Evolutionary conservation across 1,284 basidiomycete genomes (phyloP), one percentile per base, ranked within the genome.

Genomic region (Tylopilus sp.): DNA sequence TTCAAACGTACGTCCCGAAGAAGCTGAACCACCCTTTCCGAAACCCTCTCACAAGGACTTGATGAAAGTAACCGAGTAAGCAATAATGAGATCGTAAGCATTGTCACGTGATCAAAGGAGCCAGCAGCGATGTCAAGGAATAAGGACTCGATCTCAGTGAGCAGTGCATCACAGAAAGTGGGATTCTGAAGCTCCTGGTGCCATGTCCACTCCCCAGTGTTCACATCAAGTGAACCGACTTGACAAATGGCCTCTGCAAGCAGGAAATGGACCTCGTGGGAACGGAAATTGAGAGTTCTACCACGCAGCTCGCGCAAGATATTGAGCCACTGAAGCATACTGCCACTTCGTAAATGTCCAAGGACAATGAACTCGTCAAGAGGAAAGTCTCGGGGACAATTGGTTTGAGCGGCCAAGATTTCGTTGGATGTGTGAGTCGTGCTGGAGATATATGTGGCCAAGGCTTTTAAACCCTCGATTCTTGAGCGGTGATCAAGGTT

Each of bases 291-390:
- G 24, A 87, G 70, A 1, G 64, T 64, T 18, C 77, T 72, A 19
- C 78, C 74, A 18, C 73, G 74, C n/a, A 87, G 62, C 65, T 82
- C 84, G 22, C 79, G 76, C 12, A 79, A 66, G 15, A 87, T 82
- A 61, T 88, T 88, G 44, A 82, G 65, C 86, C 86, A 87, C 55
- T 87, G 86, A 0, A 86, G 65, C 1, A 70, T 72, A 5, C 73
- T 64, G 5, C 85, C 84, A 44, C 81, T 79, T 1, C 85, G 82
- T 44, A 87, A 65, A 39, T 73, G 72, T 1, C 80, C 80, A 61
- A 83, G 85, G 0, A 81, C 74, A 15, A 81, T 73, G 57, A 79
- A 82, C 64, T 87, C 84, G 52, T 86, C 83, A 6, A 82, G 64
- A 15, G 65, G 74, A 3, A 84, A 62, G 6, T 79, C 72, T 1